Base-by-base conservation (phyloP, 495 filamentous ascomycete species). In the Xylaria palmicola region DNA sequence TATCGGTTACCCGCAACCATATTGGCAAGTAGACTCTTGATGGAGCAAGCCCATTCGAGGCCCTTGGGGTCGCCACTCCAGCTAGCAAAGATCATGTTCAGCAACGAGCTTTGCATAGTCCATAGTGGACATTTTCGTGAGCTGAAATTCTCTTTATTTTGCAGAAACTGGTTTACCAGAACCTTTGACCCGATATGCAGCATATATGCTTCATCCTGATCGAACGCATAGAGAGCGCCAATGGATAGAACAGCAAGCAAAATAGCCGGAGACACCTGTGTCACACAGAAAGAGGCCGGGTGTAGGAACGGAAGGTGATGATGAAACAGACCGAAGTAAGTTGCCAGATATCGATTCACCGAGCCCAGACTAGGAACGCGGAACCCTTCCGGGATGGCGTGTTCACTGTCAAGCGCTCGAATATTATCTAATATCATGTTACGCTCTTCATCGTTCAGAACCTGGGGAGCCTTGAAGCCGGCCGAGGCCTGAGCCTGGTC, bases 81-180 rank as follows among this genome's bases (percentile, higher is more conserved):
- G 81, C 93, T 97, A 37, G 96, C 94, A 74, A 98, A 98, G 65
- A 96, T 89, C 94, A 97, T 98, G 80, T 98, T 98, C 47, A 98
- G 80, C 51, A 98, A 79, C 13, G 91, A 92, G 72, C 90, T 90
- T 72, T 98, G 94, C 90, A 98, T 98, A 37, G 92, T 91, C 92
- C 93, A 98, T 29, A 98, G 77, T 6, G 94, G 94, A 69, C 94
- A 98, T 73, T 97, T 98, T 55, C 92, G 85, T n/a, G 94, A 98
- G 81, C 92, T 95, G 75, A 97, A 97, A 75, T 95, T 97, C 71
- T 97, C 93, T 77, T 96, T 95, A 77, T 96, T 93, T 75, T 96
- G 93, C 64, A 98, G 74, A 74, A 97, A 98, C 73, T 97, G 92
- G 75, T 91, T 96, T 68, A 97, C 91, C 30, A 98, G 81, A 45